Base-by-base conservation (phyloP, 164 flowering plant genomes). In the Berberis thunbergii region DNA sequence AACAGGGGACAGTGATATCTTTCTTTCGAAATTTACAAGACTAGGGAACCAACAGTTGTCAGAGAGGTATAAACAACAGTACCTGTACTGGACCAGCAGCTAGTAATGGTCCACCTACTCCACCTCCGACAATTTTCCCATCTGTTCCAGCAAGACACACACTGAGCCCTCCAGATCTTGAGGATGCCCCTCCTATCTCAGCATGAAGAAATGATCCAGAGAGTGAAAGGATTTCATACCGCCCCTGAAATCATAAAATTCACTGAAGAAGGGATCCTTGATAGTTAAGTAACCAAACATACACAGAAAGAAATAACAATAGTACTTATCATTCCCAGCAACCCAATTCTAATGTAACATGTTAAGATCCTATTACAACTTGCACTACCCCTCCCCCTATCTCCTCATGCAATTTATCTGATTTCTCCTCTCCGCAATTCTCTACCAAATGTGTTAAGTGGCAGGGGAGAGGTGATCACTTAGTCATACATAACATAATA, bases 41-140 rank as follows among this genome's bases (percentile, higher is more conserved):
- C 26, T 26, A 26, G 26, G 26, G 26, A 26, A 26, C 26, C 26
- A 26, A 26, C 26, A 26, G 26, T 52, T 52, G 8, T 60, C 45
- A 42, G 2, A 42, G 1, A 57, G 9, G 10, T 39, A 63, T 26
- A 40, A 10, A 13, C 39, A 59, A 44, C 11, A 61, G 57, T 80
- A 91, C 97, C 96, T 91, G 92, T 43, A 91, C 89, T 4, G 94
- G 97, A 43, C 94, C 88, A 40, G 86, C 94, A 64, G 97, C 97
- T 57, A 62, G 80, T 41, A 91, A 70, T 11, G 90, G 90, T 11
- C 94, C 94, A 61, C 86, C 90, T 41, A 91, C 84, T 45, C 94
- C 97, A 69, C 97, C 97, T 56, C 96, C 97, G 65, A 91, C 71
- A 44, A 91, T 83, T 72, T 77, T 88, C 41, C 97, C 97, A 79